These are phyloP conservation scores for Neofusicoccum umdonicola DNA, from an alignment of 2,329 filamentous ascomycete species.

Conservation along the genomic window DNA sequence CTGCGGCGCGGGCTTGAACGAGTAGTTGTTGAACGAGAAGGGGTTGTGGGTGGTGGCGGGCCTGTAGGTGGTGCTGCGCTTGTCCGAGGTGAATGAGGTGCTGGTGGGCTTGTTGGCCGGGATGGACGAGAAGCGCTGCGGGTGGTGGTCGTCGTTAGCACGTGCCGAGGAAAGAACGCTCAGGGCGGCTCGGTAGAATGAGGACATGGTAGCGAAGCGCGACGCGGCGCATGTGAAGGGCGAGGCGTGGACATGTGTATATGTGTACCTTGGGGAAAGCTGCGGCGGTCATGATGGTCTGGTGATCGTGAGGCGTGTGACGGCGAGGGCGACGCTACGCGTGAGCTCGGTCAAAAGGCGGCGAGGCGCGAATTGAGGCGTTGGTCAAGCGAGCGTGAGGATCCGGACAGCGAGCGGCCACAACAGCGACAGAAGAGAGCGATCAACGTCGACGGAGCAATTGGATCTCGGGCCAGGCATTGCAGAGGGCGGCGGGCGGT, in stretches of 20 bases:
- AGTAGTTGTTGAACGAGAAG: constrained; percentile 7
- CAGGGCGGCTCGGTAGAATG: background rate
- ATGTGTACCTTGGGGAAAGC: background rate
- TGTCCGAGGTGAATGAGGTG: background rate
- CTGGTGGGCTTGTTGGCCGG: background rate
- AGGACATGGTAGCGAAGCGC: background rate
- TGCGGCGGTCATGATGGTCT: constrained; percentile 6
- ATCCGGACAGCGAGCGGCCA: too few species aligned
- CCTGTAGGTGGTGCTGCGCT: background rate
- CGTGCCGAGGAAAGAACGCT: background rate
- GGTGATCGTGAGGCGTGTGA: background rate
- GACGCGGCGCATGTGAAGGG: background rate
- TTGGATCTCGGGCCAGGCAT: background rate
- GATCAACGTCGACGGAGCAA: background rate
- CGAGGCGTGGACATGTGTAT: background rate
- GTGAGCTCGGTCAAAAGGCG: background rate
- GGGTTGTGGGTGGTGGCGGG: background rate
- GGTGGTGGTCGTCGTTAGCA: background rate
- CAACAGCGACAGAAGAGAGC: background rate
- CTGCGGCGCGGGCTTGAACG: background rate
- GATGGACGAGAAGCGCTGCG: background rate
- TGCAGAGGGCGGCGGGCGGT: background rate
- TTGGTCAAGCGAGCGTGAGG: background rate
- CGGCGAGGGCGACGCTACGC: background rate
- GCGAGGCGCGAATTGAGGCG: background rate